Percentiles rank a stretch among this genome's conserved stretches.
Evolutionary conservation across 208 protist genomes (phyloP).

Genomic region (Leishmania gerbilli): DNA sequence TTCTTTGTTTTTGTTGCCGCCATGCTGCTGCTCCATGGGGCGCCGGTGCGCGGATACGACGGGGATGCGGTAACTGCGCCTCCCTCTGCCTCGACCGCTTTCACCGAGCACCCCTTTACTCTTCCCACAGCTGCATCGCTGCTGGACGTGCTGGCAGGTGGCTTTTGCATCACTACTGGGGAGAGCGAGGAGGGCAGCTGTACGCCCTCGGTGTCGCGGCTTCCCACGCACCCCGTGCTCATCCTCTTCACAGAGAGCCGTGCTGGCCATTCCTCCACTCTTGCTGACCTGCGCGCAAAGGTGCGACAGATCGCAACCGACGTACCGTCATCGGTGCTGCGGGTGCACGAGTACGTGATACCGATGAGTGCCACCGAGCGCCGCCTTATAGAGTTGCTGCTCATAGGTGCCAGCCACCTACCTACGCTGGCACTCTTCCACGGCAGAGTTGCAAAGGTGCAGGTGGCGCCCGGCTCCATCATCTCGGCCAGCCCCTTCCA

Average conservation of each 20-base stretch:
- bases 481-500: slow-evolving; percentile 9
- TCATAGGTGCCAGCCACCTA: slow-evolving; percentile 11
- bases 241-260: slow-evolving; percentile 25
- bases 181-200: neutral
- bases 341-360: slow-evolving; percentile 24
- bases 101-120: neutral
- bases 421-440: slow-evolving; percentile 28
- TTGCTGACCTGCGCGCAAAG: neutral
- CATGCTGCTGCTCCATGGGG: neutral
- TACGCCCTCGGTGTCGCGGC: neutral
- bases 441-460: slow-evolving; percentile 9
- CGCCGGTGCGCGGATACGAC: neutral
- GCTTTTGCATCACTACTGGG: neutral
- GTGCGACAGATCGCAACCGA: slow-evolving; percentile 14
- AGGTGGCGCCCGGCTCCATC: slow-evolving; percentile 15
- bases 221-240: slow-evolving; percentile 10
- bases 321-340: slow-evolving; percentile 14
- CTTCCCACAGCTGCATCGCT: slow-evolving; percentile 1
- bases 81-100: neutral
- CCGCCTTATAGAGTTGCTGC: slow-evolving; percentile 14
- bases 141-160: neutral
- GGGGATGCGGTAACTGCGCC: neutral
- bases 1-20: neutral
- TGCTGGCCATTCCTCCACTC: neutral
- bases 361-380: slow-evolving; percentile 5